Evolutionary conservation across 2,329 filamentous ascomycete genomes (phyloP), one percentile per base, ranked within the genome.

Genomic region (Ceratocystis harringtonii): DNA sequence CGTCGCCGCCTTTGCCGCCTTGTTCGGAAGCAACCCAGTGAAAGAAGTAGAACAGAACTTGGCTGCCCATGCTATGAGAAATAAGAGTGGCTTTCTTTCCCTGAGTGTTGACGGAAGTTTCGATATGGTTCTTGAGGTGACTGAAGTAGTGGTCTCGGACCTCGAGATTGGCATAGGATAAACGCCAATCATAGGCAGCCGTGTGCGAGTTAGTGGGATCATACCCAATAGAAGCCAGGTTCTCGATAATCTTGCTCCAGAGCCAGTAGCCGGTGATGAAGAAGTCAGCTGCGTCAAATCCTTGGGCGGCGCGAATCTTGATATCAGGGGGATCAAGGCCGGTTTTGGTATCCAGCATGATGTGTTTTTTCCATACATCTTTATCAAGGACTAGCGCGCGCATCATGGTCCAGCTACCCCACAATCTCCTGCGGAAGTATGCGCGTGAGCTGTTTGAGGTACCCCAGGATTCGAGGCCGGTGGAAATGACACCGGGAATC

Each of bases 341-440:
- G 0, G 92, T 96, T 45, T 84, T 76, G 74, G 92, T 92, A 75
- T 99, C 94, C 10, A 99, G 81, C 92, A 97, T 97, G 70, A 99
- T 90, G 74, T 99, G 94, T 71, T 80, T 86, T 78, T 96, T 99
- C 94, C 94, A 99, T 43, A 83, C 81, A 32, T 95, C 86, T 75
- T 97, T 96, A 74, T 97, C 94, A 71, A 95, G 76, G 1, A 99
- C 90, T 69, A 99, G 77, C 0, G 94, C 92, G 62, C 88, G 84
- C 91, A 99, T 96, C 94, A 99, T 99, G 69, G 84, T 95, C 94
- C 95, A 99, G 70, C 90, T 96, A 3, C 94, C 94, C 94, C 94
- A 99, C 62, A 99, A 77, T 64, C 94, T 81, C 77, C 95, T 96
- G 68, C 94, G 82, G 75, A 99, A 99, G 76, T 97, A 99, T 67